Conservation (phyloP, 768 basidiomycete species). For the Scleroderma citrinum region DNA sequence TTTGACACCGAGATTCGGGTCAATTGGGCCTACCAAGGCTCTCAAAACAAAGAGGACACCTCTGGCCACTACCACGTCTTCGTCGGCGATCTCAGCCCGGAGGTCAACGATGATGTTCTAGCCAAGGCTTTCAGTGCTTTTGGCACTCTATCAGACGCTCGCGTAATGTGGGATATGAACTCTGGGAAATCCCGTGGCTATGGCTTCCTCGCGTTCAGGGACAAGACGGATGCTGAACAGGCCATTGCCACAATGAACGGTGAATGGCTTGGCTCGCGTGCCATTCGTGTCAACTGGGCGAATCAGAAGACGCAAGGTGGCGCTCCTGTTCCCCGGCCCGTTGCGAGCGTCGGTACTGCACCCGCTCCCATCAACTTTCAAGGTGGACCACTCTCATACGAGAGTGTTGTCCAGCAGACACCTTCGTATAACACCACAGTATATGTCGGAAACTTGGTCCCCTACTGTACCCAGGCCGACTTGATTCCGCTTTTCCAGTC, state of each 20-base stretch:
- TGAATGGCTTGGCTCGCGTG: slow-evolving; percentile 96
- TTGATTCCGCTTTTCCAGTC: slow-evolving; percentile 97
- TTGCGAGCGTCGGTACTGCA: slow-evolving; percentile 49
- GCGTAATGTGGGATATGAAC: slow-evolving; percentile 99
- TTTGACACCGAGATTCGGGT: slow-evolving; percentile 99
- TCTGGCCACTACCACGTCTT: slow-evolving; percentile 98
- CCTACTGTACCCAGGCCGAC: slow-evolving; percentile 95
- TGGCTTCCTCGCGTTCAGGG: slow-evolving; percentile 96
- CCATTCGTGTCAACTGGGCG: slow-evolving; percentile 99
- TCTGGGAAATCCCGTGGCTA: slow-evolving; percentile 98
- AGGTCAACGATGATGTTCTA: slow-evolving; percentile 97
- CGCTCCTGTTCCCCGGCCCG: slow-evolving; percentile 35
- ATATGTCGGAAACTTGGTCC: slow-evolving; percentile 97
- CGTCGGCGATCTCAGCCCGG: slow-evolving; percentile 98
- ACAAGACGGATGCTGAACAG: slow-evolving; percentile 98
- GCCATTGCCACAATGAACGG: slow-evolving; percentile 99
- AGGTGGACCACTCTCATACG: slow-evolving; percentile 85
- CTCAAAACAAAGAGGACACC: slow-evolving; percentile 98
- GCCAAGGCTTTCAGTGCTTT: slow-evolving; percentile 97
- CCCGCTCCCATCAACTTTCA: slow-evolving; percentile 90
- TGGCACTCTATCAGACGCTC: slow-evolving; percentile 92
- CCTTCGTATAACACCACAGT: slow-evolving; percentile 93
- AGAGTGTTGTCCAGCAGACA: slow-evolving; percentile 89
- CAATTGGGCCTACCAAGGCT: slow-evolving; percentile 99
- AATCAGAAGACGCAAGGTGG: slow-evolving; percentile 94